Evolutionary conservation across 2,329 filamentous ascomycete species (phyloP), one percentile per base, ranked within the genome.

Genomic region (Fusarium siculi): DNA sequence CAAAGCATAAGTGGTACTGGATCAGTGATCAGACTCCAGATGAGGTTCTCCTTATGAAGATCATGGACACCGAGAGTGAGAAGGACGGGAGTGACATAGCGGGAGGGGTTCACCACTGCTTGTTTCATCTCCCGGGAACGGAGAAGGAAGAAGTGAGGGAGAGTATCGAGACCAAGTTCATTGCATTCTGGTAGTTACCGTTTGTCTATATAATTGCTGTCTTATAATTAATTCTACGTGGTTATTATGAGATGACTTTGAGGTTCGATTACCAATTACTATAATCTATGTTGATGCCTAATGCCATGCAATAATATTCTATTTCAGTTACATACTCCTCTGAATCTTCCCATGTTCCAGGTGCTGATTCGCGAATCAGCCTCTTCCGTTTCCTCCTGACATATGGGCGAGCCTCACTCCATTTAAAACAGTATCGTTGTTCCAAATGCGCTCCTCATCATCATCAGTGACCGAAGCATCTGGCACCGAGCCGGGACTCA

Each of bases 221-320:
- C 7, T 8, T 1, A 4, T 3, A 4, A 4, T 44, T 0, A 9
- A 25, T 7, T 44, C 7, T 25, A 6, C 25, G 6, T 25, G 25
- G 25, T 25, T 25, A 25, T 25, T 25, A 18, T 25, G 4, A 25
- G n/a, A 25, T 30, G 30, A 30, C 30, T 30, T 3, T 30, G 3
- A 30, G 28, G 3, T 30, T 30, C 30, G 11, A 30, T 30, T 30
- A 3, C 11, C 4, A 43, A 10, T 10, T 23, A 18, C 16, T 18
- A 10, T 11, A 2, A 43, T 5, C 25, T 25, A 25, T 5, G 25
- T 25, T 6, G 21, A 15, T 14, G 39, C 39, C 21, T 7, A 4
- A 40, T 40, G 19, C 16, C 36, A 37, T 37, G 36, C 9, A 9
- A 37, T 37, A 15, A 18, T 9, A 16, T 37, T 18, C 1, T 9